Evolutionary conservation across 495 filamentous ascomycete genomes (phyloP).

Genomic region (Penicillium angulare): DNA sequence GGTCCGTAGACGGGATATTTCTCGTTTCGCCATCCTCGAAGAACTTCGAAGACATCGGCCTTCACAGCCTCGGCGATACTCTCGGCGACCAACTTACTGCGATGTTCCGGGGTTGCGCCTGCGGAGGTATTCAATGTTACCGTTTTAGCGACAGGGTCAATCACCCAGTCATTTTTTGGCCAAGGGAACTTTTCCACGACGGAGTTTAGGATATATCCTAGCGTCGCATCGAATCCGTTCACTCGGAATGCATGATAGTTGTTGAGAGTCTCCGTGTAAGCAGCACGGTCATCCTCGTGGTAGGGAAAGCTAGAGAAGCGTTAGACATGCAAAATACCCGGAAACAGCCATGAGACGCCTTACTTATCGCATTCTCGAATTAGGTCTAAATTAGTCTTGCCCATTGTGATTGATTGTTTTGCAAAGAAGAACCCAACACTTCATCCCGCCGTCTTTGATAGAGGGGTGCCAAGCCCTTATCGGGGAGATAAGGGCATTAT

Average conservation of each 20-base stretch:
- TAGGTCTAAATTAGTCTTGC: slow-evolving; percentile 54
- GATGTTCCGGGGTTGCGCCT: slow-evolving; percentile 49
- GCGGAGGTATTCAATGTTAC: slow-evolving; percentile 41
- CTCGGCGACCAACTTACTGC: slow-evolving; percentile 56
- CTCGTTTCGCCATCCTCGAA: slow-evolving; percentile 86
- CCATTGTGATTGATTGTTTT: slow-evolving; percentile 27
- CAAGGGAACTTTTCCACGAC: slow-evolving; percentile 59
- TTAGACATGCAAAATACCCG: slow-evolving; percentile 5
- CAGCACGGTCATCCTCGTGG: slow-evolving; percentile 51
- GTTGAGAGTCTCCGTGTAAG: slow-evolving; percentile 45
- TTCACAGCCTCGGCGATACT: slow-evolving; percentile 64
- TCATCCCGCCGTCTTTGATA: background rate
- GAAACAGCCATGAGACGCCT: slow-evolving; percentile 24
- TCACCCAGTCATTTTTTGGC: slow-evolving; percentile 45
- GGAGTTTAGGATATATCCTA: slow-evolving; percentile 61
- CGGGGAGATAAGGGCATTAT: slow-evolving; percentile 29
- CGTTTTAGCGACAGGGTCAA: slow-evolving; percentile 49
- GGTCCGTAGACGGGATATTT: slow-evolving; percentile 78
- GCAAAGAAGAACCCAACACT: too few species aligned
- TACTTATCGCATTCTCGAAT: slow-evolving; percentile 64
- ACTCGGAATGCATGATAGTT: slow-evolving; percentile 58
- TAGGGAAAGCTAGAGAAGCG: slow-evolving; percentile 62
- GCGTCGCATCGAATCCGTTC: slow-evolving; percentile 44
- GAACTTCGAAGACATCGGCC: slow-evolving; percentile 62
- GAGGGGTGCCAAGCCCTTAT: slow-evolving; percentile 29